Evolutionary conservation across 495 filamentous ascomycete genomes (phyloP), one percentile per base, ranked within the genome.

Genomic region (Haplographium delicatum): DNA sequence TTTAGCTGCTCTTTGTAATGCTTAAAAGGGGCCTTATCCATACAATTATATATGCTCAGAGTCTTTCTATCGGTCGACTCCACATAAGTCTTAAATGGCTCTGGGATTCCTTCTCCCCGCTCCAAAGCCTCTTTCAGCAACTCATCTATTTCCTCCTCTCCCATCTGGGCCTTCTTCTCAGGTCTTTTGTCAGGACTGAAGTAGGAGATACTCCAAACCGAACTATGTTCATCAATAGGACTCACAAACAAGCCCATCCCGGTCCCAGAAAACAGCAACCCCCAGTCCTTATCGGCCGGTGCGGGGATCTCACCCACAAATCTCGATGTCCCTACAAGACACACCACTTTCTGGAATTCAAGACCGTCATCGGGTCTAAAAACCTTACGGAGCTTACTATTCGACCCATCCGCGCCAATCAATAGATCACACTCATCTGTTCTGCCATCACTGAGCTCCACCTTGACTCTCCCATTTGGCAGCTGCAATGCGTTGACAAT

Each of bases 391-490:
- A 72, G 59, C 50, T 65, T 72, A 53, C 68, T 71, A 31, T 45
- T 58, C 2, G 66, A 62, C 2, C 70, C 70, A 51, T 70, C 67
- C 0, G 68, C 63, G 8, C 58, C 66, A 13, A 72, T 50, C 1
- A 72, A 53, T 7, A 72, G 24, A 43, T 69, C 68, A 39, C 67
- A 71, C 15, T 65, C 63, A 7, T 67, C 55, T 26, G 39, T 44
- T 9, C 33, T 31, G 15, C 49, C 60, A 41, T 46, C 35, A 23
- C 16, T 40, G 11, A 56, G 24, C 28, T 46, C 11, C 1, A 55
- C 55, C 2, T 46, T 15, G 8, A 64, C 46, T 13, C 31, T 49
- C 8, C 51, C 55, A 44, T 54, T 42, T 24, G 33, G 23, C 11
- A 55, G 41, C 20, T 50, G 46, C 18, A 34, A 19, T 1, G 50